Conservation (phyloP, 305 asterid species). For the Solanum hybrid region DNA sequence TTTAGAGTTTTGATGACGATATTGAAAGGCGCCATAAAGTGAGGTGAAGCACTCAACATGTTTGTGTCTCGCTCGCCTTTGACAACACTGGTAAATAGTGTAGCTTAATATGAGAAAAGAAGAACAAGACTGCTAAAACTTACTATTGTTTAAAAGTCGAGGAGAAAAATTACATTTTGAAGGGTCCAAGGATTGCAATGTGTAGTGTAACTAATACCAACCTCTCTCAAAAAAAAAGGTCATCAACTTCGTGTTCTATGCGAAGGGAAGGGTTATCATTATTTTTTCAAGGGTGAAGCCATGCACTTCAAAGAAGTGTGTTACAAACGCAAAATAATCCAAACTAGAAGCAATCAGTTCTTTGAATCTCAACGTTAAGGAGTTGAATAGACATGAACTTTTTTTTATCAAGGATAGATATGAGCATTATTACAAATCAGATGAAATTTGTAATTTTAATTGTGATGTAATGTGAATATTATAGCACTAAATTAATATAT, state of each 20-base stretch:
- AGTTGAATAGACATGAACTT: neutral
- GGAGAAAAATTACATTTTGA: neutral
- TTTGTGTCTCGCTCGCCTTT: neutral
- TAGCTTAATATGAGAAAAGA: neutral
- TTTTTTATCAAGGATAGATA: neutral
- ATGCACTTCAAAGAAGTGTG: neutral
- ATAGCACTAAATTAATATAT: neutral
- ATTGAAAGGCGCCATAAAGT: neutral
- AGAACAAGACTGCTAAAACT: neutral
- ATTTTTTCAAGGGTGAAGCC: neutral
- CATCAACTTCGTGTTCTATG: neutral
- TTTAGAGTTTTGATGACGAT: neutral
- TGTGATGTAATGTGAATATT: neutral
- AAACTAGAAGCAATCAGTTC: neutral
- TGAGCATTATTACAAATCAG: neutral
- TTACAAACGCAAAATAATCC: neutral
- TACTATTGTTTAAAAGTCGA: neutral
- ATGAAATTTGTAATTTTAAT: neutral
- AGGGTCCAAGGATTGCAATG: neutral
- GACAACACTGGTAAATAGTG: neutral
- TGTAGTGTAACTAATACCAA: neutral
- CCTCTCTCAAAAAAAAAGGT: neutral
- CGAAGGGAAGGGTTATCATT: neutral
- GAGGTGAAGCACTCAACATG: neutral
- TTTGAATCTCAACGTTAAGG: neutral